phyloP scores from a whole-genome alignment of 257 asterid genomes.

The Coffea eugenioides region DNA sequence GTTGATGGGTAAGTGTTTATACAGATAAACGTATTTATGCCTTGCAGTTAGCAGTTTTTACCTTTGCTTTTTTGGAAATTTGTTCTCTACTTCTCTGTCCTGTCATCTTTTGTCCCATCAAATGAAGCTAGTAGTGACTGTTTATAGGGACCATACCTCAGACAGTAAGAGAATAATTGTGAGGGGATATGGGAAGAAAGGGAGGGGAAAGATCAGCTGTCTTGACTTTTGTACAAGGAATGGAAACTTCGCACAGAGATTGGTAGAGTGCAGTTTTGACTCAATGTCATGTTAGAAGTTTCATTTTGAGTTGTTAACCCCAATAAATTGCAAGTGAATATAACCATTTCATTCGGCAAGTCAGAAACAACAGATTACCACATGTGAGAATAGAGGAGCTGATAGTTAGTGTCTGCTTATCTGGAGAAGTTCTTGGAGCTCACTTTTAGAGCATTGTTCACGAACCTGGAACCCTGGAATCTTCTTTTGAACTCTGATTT shows the following conservation, averaged over 20 bases:
- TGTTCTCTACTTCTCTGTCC: too few relatives aligned
- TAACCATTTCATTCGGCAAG: not conserved
- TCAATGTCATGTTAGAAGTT: too few relatives aligned
- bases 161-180: not conserved
- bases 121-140: not conserved
- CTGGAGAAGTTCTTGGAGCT: not conserved
- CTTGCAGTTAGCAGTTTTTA: not conserved
- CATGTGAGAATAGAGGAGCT: not conserved
- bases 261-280: not conserved
- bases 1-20: constrained; percentile 81
- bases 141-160: not conserved
- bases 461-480: not conserved
- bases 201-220: not conserved
- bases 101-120: not conserved
- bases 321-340: not conserved
- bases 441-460: not conserved
- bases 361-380: not conserved
- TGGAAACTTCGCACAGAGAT: not conserved
- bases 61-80: not conserved
- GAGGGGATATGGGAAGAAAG: not conserved
- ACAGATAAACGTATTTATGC: constrained; percentile 12
- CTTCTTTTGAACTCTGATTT: not conserved
- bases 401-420: not conserved
- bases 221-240: not conserved
- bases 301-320: too few relatives aligned